A percentile compares a stretch with the other conserved stretches of the same genome.
Evolutionary conservation across 441 rosid species (phyloP).

Genomic region (Aleurites moluccanus): DNA sequence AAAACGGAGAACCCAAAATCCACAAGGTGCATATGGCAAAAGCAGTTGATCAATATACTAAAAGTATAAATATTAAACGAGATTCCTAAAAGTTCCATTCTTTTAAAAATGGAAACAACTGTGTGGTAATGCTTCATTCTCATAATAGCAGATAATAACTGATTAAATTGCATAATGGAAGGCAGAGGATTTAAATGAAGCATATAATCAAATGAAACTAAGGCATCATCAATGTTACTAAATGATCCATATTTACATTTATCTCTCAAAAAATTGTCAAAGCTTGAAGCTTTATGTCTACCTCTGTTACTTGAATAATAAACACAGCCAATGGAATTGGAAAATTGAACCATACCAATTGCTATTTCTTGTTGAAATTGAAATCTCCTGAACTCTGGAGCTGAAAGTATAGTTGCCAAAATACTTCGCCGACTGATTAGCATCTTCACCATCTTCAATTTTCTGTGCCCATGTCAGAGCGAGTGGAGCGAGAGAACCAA

Average conservation of each 20-base stretch:
- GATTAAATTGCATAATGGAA: background rate
- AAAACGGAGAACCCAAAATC: conserved; percentile 28
- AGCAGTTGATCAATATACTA: conserved; percentile 32
- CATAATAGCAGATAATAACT: background rate
- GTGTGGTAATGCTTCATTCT: conserved; percentile 8
- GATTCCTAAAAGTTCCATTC: conserved; percentile 5
- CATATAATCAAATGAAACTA: conserved; percentile 7
- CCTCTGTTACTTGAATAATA: background rate
- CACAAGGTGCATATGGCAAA: conserved; percentile 19
- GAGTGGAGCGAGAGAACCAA: background rate
- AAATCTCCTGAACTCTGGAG: background rate
- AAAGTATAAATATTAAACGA: conserved; percentile 3
- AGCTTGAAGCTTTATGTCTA: background rate
- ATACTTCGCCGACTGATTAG: background rate
- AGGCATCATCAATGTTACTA: conserved; percentile 10
- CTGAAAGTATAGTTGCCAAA: background rate
- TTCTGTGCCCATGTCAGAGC: background rate
- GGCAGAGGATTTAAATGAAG: conserved; percentile 3
- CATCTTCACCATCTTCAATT: background rate
- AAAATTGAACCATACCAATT: background rate
- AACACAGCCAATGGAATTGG: background rate
- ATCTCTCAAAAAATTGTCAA: background rate
- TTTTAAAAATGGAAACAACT: background rate
- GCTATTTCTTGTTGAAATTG: background rate
- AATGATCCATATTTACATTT: background rate